Percentiles rank a stretch among this genome's conserved stretches.
phyloP scores from a whole-genome alignment of 2,329 filamentous ascomycete species.

The Calonectria multiphialidica region DNA sequence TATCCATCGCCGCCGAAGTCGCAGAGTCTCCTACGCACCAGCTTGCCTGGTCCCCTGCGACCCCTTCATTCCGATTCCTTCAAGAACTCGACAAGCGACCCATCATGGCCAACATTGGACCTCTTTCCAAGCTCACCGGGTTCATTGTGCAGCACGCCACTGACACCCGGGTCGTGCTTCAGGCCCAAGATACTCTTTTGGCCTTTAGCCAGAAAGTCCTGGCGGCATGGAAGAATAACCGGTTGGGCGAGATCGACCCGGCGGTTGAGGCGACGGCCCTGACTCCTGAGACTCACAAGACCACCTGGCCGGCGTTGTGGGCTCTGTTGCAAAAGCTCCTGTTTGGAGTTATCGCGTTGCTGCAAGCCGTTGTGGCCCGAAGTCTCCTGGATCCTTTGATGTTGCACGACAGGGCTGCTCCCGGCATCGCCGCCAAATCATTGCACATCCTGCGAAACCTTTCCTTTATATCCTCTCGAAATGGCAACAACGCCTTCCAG shows the following conservation, averaged over 20 bases:
- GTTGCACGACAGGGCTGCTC: slow-evolving; percentile 61
- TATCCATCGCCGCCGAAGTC: slow-evolving; percentile 76
- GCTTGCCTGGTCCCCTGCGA: slow-evolving; percentile 74
- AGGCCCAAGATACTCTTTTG: slow-evolving; percentile 71
- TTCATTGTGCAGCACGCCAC: slow-evolving; percentile 71
- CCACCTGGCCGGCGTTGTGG: slow-evolving; percentile 80
- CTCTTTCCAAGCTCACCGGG: slow-evolving; percentile 73
- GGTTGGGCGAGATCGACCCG: slow-evolving; percentile 78
- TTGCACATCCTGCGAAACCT: slow-evolving; percentile 81
- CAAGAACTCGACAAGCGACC: slow-evolving; percentile 71
- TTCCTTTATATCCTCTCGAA: slow-evolving; percentile 83
- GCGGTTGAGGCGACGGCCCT: slow-evolving; percentile 74
- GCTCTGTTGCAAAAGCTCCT: slow-evolving; percentile 80
- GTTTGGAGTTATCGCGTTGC: slow-evolving; percentile 79
- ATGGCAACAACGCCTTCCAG: slow-evolving; percentile 81
- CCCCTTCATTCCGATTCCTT: slow-evolving; percentile 71
- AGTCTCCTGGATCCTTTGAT: slow-evolving; percentile 64
- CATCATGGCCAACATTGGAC: slow-evolving; percentile 75
- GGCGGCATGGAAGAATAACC: slow-evolving; percentile 80
- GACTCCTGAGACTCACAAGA: slow-evolving; percentile 73
- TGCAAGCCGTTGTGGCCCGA: slow-evolving; percentile 80
- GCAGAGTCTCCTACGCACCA: slow-evolving; percentile 54
- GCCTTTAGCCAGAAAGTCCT: slow-evolving; percentile 75
- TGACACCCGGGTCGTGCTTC: slow-evolving; percentile 59
- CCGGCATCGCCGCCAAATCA: slow-evolving; percentile 76